phyloP scores from a whole-genome alignment of 306 rosid genomes.

The Inga leiocalycina region DNA sequence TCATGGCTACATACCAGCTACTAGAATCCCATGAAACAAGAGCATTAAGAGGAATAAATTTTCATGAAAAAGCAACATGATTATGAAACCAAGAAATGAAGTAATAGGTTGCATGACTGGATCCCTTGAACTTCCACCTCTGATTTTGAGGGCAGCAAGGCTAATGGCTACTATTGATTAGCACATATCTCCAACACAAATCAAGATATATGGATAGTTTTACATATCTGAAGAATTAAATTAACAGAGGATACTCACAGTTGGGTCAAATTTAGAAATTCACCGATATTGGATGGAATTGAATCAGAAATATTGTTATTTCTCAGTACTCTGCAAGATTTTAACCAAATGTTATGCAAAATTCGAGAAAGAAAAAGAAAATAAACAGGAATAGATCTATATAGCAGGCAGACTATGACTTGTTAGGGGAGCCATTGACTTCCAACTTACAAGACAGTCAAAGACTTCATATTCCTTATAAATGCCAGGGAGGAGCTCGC shows the following conservation, averaged over 20 bases:
- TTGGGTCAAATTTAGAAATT: conserved; percentile 43
- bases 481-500: conserved; percentile 72
- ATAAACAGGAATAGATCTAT: not conserved
- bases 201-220: not conserved
- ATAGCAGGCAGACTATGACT: not conserved
- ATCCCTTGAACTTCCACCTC: not conserved
- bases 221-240: conserved; percentile 3
- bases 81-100: too few relatives aligned
- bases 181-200: not conserved
- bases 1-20: too few relatives aligned
- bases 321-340: conserved; percentile 67
- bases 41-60: too few relatives aligned
- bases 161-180: not conserved
- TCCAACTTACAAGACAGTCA: conserved; percentile 71
- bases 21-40: too few relatives aligned
- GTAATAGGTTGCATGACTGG: not conserved
- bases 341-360: conserved; percentile 20
- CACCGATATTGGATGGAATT: conserved; percentile 74
- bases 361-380: conserved; percentile 13
- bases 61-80: too few relatives aligned
- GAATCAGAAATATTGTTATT: conserved; percentile 68
- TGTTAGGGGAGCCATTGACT: conserved; percentile 30
- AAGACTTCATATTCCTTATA: conserved; percentile 64
- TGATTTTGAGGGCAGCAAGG: not conserved
- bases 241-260: conserved; percentile 50